A percentile compares a stretch with the other conserved stretches of the same genome.
These are phyloP conservation scores for Penicillium robsamsonii DNA, from an alignment of 495 filamentous ascomycete species.

Conservation along the genomic window DNA sequence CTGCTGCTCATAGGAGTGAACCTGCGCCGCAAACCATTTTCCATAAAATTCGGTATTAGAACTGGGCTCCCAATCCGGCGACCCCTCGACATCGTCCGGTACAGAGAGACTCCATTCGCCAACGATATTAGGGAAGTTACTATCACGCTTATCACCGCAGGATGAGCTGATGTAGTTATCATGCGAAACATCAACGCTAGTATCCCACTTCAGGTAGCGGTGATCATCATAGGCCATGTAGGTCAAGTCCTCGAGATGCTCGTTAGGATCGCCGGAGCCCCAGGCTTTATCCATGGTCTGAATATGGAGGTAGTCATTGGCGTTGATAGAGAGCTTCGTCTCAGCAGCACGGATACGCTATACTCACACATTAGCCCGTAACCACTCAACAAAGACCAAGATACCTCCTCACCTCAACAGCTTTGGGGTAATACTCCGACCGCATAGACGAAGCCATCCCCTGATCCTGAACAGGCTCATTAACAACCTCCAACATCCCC, in stretches of 20 bases:
- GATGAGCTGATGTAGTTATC: constrained; percentile 47
- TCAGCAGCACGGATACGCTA: constrained; percentile 48
- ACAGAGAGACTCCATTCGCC: constrained; percentile 58
- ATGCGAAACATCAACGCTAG: constrained; percentile 38
- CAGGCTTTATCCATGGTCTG: constrained; percentile 57
- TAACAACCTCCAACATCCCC: too few relatives aligned
- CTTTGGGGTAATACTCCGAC: too few relatives aligned
- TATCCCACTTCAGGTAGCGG: constrained; percentile 55
- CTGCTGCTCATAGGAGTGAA: constrained; percentile 54
- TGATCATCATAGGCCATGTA: constrained; percentile 53
- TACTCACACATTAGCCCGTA: too few relatives aligned
- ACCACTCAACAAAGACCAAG: too few relatives aligned
- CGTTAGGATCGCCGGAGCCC: constrained; percentile 50
- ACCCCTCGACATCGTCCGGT: constrained; percentile 44
- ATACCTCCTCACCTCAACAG: too few relatives aligned
- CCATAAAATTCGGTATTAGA: constrained; percentile 52
- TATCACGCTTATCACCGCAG: constrained; percentile 50
- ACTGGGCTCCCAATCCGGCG: constrained; percentile 43
- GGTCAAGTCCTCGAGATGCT: constrained; percentile 37
- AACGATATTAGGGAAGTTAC: constrained; percentile 49
- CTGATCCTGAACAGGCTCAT: too few relatives aligned
- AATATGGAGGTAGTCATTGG: constrained; percentile 48
- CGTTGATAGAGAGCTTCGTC: constrained; percentile 30
- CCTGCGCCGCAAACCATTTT: constrained; percentile 61
- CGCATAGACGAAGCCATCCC: too few relatives aligned